These are phyloP conservation scores for Saccharomyces hybrid DNA, from an alignment of 1,139 yeast genomes.

Conservation along the genomic window DNA sequence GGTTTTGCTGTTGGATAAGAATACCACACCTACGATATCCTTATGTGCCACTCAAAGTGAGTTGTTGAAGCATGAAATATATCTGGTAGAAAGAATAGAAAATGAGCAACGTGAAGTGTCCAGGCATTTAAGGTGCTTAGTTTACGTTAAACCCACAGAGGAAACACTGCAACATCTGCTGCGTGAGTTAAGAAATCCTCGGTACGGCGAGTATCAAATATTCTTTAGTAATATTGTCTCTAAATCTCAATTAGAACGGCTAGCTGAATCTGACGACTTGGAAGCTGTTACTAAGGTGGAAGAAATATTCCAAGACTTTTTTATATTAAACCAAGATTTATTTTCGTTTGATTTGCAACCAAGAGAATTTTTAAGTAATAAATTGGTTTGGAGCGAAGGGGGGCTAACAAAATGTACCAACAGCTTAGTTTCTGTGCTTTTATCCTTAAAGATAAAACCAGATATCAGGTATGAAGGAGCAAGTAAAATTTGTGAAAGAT, in stretches of 20 bases:
- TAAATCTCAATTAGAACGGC: conserved; percentile 68
- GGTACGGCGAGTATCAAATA: conserved; percentile 66
- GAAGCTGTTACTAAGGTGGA: conserved; percentile 70
- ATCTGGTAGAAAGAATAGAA: conserved; percentile 64
- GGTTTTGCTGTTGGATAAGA: conserved; percentile 69
- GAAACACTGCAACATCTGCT: conserved; percentile 53
- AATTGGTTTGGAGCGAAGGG: conserved; percentile 38
- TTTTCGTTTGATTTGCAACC: conserved; percentile 40
- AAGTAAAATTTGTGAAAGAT: conserved; percentile 36
- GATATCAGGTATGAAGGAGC: conserved; percentile 66
- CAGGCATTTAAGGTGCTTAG: conserved; percentile 78
- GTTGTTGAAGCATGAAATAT: conserved; percentile 70
- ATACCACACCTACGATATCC: conserved; percentile 77
- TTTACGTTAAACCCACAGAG: conserved; percentile 66
- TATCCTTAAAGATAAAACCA: conserved; percentile 73
- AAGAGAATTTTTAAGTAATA: conserved; percentile 18
- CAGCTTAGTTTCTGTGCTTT: conserved; percentile 54
- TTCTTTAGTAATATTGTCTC: conserved; percentile 68
- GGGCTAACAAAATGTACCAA: conserved; percentile 44
- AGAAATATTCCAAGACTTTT: conserved; percentile 80
- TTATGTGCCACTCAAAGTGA: conserved; percentile 83
- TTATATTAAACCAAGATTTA: conserved; percentile 61
- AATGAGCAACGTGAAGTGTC: conserved; percentile 61
- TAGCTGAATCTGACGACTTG: conserved; percentile 85
- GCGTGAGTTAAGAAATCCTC: conserved; percentile 68